These are phyloP conservation scores for Cordyceps cateniannulata DNA, from an alignment of 2,329 filamentous ascomycete species.

Conservation along the genomic window DNA sequence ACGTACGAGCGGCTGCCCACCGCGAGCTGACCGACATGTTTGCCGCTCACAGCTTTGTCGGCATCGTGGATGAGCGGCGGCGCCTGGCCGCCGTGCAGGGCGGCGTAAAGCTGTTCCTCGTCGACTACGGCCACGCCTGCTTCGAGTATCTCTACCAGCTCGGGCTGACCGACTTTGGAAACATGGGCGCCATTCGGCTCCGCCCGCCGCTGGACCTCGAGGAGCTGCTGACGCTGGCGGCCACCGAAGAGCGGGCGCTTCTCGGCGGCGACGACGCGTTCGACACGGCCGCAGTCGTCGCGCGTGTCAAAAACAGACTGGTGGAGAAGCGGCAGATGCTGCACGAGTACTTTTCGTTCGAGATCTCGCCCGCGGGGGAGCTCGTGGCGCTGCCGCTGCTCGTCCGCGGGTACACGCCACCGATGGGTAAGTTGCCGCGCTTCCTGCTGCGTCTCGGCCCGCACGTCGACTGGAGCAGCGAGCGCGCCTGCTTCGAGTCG, in stretches of 20 bases:
- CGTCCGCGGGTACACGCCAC: constrained; percentile 81
- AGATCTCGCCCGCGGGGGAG: constrained; percentile 71
- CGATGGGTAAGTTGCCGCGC: constrained; percentile 76
- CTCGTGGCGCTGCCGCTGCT: constrained; percentile 76
- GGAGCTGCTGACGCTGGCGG: constrained; percentile 67
- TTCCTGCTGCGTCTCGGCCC: constrained; percentile 87
- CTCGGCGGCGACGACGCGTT: constrained; percentile 46
- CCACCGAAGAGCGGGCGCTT: constrained; percentile 57
- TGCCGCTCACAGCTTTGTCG: constrained; percentile 84
- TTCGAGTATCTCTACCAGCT: constrained; percentile 95
- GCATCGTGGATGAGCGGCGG: constrained; percentile 79
- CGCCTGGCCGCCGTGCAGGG: constrained; percentile 90
- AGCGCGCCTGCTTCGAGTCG: constrained; percentile 77
- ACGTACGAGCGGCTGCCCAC: constrained; percentile 77
- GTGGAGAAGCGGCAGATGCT: constrained; percentile 79
- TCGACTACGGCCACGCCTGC: constrained; percentile 84
- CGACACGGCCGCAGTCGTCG: constrained; percentile 59
- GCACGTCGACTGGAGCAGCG: constrained; percentile 77
- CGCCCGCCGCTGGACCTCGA: constrained; percentile 65
- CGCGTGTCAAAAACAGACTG: constrained; percentile 60
- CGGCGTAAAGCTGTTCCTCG: constrained; percentile 82
- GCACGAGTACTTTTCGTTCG: constrained; percentile 83
- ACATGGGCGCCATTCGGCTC: constrained; percentile 81
- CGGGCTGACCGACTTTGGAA: constrained; percentile 89
- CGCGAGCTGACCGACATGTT: constrained; percentile 82